Evolutionary conservation across 2,329 filamentous ascomycete genomes (phyloP), one percentile per base, ranked within the genome.

Genomic region (Dothideomycetes sp.): DNA sequence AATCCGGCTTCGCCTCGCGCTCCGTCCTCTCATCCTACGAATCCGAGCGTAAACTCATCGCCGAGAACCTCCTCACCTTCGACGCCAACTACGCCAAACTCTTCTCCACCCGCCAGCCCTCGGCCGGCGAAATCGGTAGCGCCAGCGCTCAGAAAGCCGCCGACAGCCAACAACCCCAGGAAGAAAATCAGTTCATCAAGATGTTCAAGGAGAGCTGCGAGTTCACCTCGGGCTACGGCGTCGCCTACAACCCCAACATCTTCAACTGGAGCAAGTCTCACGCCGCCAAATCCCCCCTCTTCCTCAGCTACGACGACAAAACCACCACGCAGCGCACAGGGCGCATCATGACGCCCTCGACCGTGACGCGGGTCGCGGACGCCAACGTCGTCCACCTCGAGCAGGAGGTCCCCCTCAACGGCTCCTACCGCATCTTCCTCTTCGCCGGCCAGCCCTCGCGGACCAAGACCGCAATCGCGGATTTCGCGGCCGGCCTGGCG

Each of bases 121-220:
- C 79, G 0, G 79, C 80, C 5, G 73, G 73, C 43, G 82, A 88
- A 56, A 81, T 89, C 8, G 72, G 77, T 35, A 77, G 76, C 19
- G 84, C 84, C 17, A 55, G 76, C 31, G 83, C 84, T 18, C 52
- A 55, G 17, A 50, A 54, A 3, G 37, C 42, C 2, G 47, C 45
- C 4, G 54, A 57, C 3, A 48, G 54, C 12, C 22, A 55, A 12
- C n/a, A n/a, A n/a, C n/a, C 49, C 53, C 4, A 48, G 30, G 68
- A 77, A 34, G 79, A 84, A 43, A 88, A 88, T 53, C 77, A 83
- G 9, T 94, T 95, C 57, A 77, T 94, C 56, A 81, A 81, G 64
- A 86, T 81, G 0, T 94, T 94, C 70, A 94, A 94, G 59, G 84
- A 84, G 42, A 78, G 79, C 19, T 94, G 87, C 67, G 86, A 91